Evolutionary conservation across 2,329 filamentous ascomycete genomes (phyloP), one percentile per base, ranked within the genome.

Genomic region (Aureobasidium subglaciale): DNA sequence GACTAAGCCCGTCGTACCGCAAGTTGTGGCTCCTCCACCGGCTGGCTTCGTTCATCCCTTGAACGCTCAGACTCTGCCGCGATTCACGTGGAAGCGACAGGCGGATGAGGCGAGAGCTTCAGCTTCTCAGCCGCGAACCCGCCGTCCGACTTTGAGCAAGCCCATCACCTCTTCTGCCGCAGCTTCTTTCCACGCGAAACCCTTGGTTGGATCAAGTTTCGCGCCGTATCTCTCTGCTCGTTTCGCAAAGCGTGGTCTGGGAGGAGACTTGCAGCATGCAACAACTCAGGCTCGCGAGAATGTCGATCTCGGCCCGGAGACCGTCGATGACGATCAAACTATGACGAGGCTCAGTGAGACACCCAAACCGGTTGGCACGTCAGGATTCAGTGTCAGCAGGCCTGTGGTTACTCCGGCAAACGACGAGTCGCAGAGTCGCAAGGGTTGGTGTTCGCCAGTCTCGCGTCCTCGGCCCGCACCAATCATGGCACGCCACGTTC

Each of bases 201-300:
- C 56, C 7, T 42, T 59, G 7, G 40, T 60, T 18, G 54, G 54
- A 5, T 57, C 55, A 2, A 22, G 56, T 2, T 54, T 50, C 5
- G 70, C 69, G 2, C 75, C 75, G 1, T 69, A 72, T 43, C 60
- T 78, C 46, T 74, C 68, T 49, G 67, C 66, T 18, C 62, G 63
- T n/a, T 67, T 68, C 38, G 64, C 67, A 53, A 75, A 74, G 60
- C 67, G 69, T 52, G 71, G 71, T 11, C 67, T 74, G 48, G 67
- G 69, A 41, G 74, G 72, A 54, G 67, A 71, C 50, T 59, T 71
- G 18, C 63, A 64, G 34, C 60, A 65, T 25, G 63, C 65, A 2
- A 63, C 65, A 13, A 58, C 59, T 8, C 58, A 57, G 32, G 68
- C 69, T 3, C 64, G 64, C 48, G 62, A 67, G 52, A 67, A 63